A percentile compares a stretch with the other conserved stretches of the same genome.
Conservation (phyloP, 2,329 filamentous ascomycete genomes). For the Sclerotinia glacialis region DNA sequence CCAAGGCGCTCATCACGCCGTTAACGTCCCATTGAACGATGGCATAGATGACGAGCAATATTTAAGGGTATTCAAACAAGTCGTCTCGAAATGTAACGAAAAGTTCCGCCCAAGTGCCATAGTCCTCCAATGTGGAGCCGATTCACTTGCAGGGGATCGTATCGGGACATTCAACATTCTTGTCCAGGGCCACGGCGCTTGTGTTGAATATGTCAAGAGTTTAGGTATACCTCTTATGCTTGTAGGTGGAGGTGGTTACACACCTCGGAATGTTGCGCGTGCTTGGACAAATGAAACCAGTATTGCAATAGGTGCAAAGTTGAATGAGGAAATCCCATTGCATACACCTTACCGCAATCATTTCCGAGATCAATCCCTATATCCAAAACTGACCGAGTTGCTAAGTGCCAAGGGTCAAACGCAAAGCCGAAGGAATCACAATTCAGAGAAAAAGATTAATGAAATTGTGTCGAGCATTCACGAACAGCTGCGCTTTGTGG, state of each 20-base stretch:
- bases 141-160: slow-evolving; percentile 89
- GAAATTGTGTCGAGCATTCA: slow-evolving; percentile 74
- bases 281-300: slow-evolving; percentile 97
- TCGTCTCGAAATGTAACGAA: slow-evolving; percentile 75
- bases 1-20: slow-evolving; percentile 80
- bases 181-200: slow-evolving; percentile 89
- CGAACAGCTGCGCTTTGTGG: slow-evolving; percentile 83
- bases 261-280: slow-evolving; percentile 90
- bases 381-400: slow-evolving; percentile 77
- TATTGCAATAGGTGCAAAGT: slow-evolving; percentile 73
- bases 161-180: slow-evolving; percentile 96
- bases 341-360: slow-evolving; percentile 84
- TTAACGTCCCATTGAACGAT: slow-evolving; percentile 88
- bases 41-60: slow-evolving; percentile 92
- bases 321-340: slow-evolving; percentile 69
- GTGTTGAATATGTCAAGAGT: slow-evolving; percentile 83
- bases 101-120: slow-evolving; percentile 88
- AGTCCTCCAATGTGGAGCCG: slow-evolving; percentile 91
- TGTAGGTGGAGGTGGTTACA: slow-evolving; percentile 94
- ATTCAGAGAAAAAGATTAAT: slow-evolving; percentile 70
- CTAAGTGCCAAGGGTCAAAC: slow-evolving; percentile 50
- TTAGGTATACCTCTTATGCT: slow-evolving; percentile 79
- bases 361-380: slow-evolving; percentile 82
- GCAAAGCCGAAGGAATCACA: slow-evolving; percentile 64
- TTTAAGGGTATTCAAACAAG: slow-evolving; percentile 74